Conservation (phyloP, 176 grass and related monocot species). For the Carex kokanica region DNA sequence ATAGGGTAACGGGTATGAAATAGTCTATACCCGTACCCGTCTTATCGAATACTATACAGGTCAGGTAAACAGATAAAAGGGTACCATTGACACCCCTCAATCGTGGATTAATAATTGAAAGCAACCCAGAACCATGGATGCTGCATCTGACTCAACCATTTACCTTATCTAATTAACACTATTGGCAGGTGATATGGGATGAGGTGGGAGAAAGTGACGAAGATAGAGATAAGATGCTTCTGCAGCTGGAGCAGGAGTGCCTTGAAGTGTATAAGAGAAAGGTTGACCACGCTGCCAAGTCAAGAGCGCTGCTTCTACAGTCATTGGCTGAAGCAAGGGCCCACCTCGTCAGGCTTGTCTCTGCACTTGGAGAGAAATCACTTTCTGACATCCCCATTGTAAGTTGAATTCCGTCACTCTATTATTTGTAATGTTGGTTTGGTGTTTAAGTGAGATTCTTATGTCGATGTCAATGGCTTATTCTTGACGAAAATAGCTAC, state of each 20-base stretch:
- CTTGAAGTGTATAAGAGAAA: conserved; percentile 90
- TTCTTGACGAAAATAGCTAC: not conserved
- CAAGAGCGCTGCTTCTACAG: conserved; percentile 55
- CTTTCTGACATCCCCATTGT: conserved; percentile 56
- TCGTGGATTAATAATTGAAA: not conserved
- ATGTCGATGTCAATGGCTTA: not conserved
- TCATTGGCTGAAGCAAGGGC: conserved; percentile 68
- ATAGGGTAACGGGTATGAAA: too few species aligned
- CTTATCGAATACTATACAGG: too few species aligned
- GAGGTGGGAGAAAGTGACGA: conserved; percentile 87
- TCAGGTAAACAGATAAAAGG: too few species aligned
- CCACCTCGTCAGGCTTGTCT: conserved; percentile 61
- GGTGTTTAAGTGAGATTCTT: not conserved
- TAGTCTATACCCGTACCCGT: too few species aligned
- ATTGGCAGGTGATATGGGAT: conserved; percentile 82
- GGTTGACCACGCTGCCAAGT: conserved; percentile 79
- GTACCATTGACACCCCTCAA: too few species aligned
- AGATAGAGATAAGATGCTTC: conserved; percentile 83
- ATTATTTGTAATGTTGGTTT: not conserved
- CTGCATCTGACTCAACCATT: not conserved
- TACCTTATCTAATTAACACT: not conserved
- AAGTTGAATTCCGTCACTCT: not conserved
- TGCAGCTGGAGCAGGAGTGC: conserved; percentile 90
- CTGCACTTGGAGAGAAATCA: conserved; percentile 71
- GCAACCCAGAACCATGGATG: not conserved